These are phyloP conservation scores for Coemansia sp. DNA, from an alignment of 192 early-diverging fungal genomes.

Conservation along the genomic window DNA sequence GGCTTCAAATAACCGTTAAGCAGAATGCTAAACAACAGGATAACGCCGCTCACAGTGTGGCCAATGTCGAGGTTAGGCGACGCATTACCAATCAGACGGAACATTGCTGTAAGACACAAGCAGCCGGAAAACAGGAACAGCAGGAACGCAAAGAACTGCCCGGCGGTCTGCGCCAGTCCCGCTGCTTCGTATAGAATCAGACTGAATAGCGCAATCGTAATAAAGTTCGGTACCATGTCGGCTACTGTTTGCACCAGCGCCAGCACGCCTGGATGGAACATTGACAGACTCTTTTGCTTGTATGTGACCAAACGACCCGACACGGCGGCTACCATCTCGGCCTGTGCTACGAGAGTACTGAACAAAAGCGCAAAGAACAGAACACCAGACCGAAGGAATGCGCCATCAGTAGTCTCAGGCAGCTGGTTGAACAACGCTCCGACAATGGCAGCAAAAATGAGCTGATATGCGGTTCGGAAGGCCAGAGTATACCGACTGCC, in stretches of 20 bases:
- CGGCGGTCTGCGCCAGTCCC: constrained; percentile 51
- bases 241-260: constrained; percentile 25
- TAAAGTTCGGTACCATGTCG: constrained; percentile 53
- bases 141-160: constrained; percentile 59
- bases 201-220: constrained; percentile 56
- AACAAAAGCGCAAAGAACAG: constrained; percentile 62
- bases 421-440: constrained; percentile 69
- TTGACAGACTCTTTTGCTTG: constrained; percentile 72
- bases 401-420: constrained; percentile 56
- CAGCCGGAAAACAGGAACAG: constrained; percentile 53
- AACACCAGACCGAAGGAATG: constrained; percentile 58
- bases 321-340: constrained; percentile 66
- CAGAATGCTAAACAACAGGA: constrained; percentile 57
- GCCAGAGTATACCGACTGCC: constrained; percentile 55
- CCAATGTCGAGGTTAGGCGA: constrained; percentile 59
- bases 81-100: constrained; percentile 58
- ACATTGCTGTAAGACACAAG: constrained; percentile 56
- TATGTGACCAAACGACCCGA: constrained; percentile 67
- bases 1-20: constrained; percentile 61
- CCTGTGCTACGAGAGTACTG: constrained; percentile 66
- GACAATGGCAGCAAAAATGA: constrained; percentile 67
- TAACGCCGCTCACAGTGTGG: constrained; percentile 58
- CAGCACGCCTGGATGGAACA: constrained; percentile 45
- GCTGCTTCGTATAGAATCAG: constrained; percentile 61
- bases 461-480: constrained; percentile 58